phyloP scores from a whole-genome alignment of 768 basidiomycete species.

The Tulasnella sp. region DNA sequence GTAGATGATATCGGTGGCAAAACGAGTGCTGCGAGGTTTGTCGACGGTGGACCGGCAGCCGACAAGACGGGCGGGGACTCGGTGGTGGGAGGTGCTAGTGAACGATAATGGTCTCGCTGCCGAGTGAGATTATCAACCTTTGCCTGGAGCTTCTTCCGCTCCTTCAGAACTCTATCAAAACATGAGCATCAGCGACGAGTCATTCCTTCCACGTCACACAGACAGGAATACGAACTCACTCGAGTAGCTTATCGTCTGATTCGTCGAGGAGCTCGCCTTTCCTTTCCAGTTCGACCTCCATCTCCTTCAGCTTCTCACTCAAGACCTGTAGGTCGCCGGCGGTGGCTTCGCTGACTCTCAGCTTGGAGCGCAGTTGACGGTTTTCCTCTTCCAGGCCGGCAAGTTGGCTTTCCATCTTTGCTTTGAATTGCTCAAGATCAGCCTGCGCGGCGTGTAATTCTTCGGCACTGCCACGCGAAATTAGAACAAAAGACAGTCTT shows the following conservation, averaged over 20 bases:
- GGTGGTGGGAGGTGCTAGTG: neutral
- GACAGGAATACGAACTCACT: neutral
- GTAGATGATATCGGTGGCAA: neutral
- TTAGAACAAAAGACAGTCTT: too few relatives aligned
- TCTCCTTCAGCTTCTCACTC: neutral
- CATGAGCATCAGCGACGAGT: neutral
- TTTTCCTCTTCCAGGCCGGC: too few relatives aligned
- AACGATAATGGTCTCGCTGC: slow-evolving; percentile 38
- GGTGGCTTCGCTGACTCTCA: too few relatives aligned
- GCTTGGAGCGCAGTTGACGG: too few relatives aligned
- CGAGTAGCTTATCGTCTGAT: slow-evolving; percentile 5
- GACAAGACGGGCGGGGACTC: neutral
- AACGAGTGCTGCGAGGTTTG: neutral
- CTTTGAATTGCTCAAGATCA: too few relatives aligned
- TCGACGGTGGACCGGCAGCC: neutral
- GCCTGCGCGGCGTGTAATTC: too few relatives aligned
- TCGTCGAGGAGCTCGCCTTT: neutral
- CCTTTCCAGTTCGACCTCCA: slow-evolving; percentile 8
- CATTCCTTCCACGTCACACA: too few relatives aligned
- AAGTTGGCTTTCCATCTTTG: too few relatives aligned
- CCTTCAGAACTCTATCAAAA: slow-evolving; percentile 6
- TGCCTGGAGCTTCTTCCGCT: slow-evolving; percentile 18
- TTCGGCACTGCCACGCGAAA: too few relatives aligned
- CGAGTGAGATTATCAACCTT: slow-evolving; percentile 23
- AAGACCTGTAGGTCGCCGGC: too few relatives aligned